Percentiles rank a stretch among this genome's conserved stretches.
Conservation (phyloP, 2,329 filamentous ascomycete species). For the Talaromyces sp. region DNA sequence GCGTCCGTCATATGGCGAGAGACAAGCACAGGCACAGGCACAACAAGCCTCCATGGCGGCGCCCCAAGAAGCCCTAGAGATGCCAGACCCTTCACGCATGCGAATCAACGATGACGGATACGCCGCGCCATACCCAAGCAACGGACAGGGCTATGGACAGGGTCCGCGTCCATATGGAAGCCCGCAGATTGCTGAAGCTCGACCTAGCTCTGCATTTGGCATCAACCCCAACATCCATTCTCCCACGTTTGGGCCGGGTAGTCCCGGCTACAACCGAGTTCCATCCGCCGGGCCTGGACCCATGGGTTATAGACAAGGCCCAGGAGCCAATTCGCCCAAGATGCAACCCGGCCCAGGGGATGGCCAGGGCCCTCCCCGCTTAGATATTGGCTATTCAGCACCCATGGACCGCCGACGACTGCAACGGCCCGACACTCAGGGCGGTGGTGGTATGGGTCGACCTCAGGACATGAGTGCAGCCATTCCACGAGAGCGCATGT, state of each 20-base stretch:
- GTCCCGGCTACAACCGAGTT: conserved; percentile 12
- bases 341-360: conserved; percentile 26
- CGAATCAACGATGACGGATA: conserved; percentile 27
- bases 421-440: conserved; percentile 32
- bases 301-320: conserved; percentile 29
- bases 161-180: conserved; percentile 29
- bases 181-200: conserved; percentile 32
- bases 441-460: conserved; percentile 3
- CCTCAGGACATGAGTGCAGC: conserved; percentile 6
- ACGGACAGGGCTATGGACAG: conserved; percentile 26
- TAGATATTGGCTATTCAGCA: conserved; percentile 46
- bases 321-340: conserved; percentile 26
- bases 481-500: background rate
- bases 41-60: conserved; percentile 31
- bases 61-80: conserved; percentile 39
- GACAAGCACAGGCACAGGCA: background rate
- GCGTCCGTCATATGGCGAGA: conserved; percentile 13
- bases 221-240: conserved; percentile 45
- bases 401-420: conserved; percentile 40
- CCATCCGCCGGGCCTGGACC: conserved; percentile 20
- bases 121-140: conserved; percentile 35
- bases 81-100: conserved; percentile 45
- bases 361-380: conserved; percentile 28
- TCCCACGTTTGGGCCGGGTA: conserved; percentile 25
- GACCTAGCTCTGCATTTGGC: conserved; percentile 43